phyloP scores from a whole-genome alignment of 2,329 filamentous ascomycete genomes.

The Didymella pinodella region DNA sequence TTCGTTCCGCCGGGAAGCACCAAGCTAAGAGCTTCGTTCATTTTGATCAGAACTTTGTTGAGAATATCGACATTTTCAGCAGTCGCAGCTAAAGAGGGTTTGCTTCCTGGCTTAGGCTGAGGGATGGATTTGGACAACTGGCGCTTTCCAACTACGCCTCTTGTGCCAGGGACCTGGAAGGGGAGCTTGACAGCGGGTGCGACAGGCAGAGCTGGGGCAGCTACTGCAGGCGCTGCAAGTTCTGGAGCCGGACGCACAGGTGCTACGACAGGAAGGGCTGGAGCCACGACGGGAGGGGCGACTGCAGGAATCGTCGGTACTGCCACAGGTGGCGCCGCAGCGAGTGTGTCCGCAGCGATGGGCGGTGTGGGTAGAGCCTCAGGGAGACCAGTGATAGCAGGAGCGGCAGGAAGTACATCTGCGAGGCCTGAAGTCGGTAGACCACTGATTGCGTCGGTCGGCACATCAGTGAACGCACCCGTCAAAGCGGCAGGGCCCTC shows the following conservation, averaged over 20 bases:
- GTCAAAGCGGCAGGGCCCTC: constrained; percentile 9
- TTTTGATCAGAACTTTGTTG: background rate
- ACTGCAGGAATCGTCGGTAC: background rate
- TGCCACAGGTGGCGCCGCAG: background rate
- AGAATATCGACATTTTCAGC: background rate
- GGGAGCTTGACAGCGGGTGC: constrained; percentile 1
- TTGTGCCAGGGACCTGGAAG: constrained; percentile 6
- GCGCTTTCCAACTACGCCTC: constrained; percentile 1
- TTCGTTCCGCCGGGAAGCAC: background rate
- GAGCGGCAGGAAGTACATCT: background rate
- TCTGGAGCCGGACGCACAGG: background rate
- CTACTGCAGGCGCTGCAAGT: background rate
- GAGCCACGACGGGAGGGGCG: background rate
- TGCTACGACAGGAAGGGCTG: background rate
- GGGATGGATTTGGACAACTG: background rate
- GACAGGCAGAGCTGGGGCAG: background rate
- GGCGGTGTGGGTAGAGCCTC: background rate
- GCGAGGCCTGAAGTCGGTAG: background rate
- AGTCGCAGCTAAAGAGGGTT: background rate
- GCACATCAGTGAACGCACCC: background rate
- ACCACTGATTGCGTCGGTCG: constrained; percentile 9
- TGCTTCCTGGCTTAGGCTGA: background rate
- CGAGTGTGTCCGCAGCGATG: background rate
- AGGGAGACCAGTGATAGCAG: background rate
- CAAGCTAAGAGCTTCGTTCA: background rate